Percentiles rank a stretch among this genome's conserved stretches.
phyloP scores from a whole-genome alignment of 2,329 filamentous ascomycete species.

The Fusarium continuum region DNA sequence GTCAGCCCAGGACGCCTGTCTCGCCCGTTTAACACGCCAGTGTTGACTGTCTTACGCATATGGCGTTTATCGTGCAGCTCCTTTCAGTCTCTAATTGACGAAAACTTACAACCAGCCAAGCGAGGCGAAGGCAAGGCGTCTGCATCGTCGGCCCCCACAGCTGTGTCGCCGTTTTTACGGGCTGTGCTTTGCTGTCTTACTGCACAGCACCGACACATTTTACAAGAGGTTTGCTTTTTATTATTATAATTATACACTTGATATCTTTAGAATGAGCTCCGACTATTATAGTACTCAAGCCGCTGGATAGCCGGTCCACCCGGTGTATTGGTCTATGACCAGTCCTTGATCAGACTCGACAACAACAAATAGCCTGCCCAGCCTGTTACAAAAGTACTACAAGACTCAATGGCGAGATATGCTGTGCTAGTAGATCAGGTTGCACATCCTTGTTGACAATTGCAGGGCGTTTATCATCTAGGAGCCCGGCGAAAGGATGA shows the following conservation, averaged over 20 bases:
- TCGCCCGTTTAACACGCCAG: conserved; percentile 1
- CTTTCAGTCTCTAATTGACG: conserved; percentile 16
- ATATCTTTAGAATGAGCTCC: conserved; percentile 16
- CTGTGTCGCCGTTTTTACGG: not conserved
- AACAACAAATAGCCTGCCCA: conserved; percentile 1
- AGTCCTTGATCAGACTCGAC: not conserved
- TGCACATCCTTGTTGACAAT: conserved; percentile 12
- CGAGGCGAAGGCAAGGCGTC: not conserved
- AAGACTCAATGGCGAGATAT: conserved; percentile 29
- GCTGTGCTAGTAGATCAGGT: conserved; percentile 22
- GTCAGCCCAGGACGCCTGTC: conserved; percentile 14
- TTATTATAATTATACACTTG: conserved; percentile 6
- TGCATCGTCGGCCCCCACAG: not conserved
- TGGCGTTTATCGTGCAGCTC: not conserved
- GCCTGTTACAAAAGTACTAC: conserved; percentile 26
- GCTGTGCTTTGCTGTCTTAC: conserved; percentile 1
- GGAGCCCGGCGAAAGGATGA: not conserved
- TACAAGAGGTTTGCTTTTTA: conserved; percentile 18
- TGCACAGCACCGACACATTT: not conserved
- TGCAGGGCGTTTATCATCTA: conserved; percentile 6
- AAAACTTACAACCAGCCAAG: not conserved
- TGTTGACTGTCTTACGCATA: conserved; percentile 4
- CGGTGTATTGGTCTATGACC: conserved; percentile 6
- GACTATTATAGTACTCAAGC: conserved; percentile 8
- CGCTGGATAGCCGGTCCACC: conserved; percentile 9